phyloP scores from a whole-genome alignment of 1,284 basidiomycete species.

The Malassezia slooffiae region DNA sequence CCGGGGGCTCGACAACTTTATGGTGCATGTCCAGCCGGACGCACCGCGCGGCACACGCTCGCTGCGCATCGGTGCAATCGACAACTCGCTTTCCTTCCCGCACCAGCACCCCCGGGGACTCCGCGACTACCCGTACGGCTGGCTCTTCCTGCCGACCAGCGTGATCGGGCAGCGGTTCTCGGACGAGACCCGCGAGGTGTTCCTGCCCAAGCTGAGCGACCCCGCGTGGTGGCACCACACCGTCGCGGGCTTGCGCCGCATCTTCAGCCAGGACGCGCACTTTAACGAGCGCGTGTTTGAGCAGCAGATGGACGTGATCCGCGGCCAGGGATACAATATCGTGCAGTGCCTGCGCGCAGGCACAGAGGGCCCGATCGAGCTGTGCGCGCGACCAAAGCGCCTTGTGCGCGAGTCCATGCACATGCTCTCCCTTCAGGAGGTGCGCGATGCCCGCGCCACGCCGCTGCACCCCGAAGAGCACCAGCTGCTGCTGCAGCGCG shows the following conservation, averaged over 20 bases:
- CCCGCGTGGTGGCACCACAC: constrained; percentile 85
- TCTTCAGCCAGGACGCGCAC: constrained; percentile 70
- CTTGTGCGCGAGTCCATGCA: constrained; percentile 22
- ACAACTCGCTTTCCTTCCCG: constrained; percentile 79
- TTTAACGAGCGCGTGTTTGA: constrained; percentile 49
- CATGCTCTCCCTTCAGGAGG: constrained; percentile 2
- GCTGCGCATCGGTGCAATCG: constrained; percentile 67
- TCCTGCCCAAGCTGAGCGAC: constrained; percentile 67
- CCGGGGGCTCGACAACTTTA: constrained; percentile 48
- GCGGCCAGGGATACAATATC: constrained; percentile 83
- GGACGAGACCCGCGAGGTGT: constrained; percentile 65
- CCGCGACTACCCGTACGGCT: constrained; percentile 80
- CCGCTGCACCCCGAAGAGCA: too few relatives aligned
- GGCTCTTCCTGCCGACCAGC: constrained; percentile 69
- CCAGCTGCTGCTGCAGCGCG: too few relatives aligned
- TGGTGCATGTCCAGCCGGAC: constrained; percentile 32
- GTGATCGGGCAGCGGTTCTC: constrained; percentile 62
- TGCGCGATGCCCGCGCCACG: too few relatives aligned
- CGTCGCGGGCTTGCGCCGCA: constrained; percentile 60
- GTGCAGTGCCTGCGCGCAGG: constrained; percentile 65
- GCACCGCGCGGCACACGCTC: not conserved
- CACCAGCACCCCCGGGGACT: constrained; percentile 65
- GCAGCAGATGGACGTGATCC: constrained; percentile 76
- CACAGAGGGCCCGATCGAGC: constrained; percentile 52
- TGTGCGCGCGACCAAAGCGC: constrained; percentile 40